A percentile compares a stretch with the other conserved stretches of the same genome.
Conservation (phyloP, 768 basidiomycete genomes). For the Mycena latifolia region DNA sequence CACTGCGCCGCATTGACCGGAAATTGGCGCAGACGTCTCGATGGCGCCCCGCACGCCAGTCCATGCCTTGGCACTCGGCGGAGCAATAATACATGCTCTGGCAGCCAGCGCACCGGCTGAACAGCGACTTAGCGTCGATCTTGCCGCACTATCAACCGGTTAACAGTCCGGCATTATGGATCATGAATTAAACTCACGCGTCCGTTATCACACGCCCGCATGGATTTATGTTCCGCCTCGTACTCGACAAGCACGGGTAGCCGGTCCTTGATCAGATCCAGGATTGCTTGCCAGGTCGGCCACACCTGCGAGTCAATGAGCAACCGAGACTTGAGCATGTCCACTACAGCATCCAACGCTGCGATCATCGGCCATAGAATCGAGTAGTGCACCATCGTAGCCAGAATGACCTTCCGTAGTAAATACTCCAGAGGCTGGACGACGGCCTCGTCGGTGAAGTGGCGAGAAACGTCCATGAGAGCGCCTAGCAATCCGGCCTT, state of each 20-base stretch:
- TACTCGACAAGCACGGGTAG: not conserved
- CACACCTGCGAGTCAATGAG: not conserved
- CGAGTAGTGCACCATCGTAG: not conserved
- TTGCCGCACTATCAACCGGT: not conserved
- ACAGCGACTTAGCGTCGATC: not conserved
- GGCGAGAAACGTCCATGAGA: no score
- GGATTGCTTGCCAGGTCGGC: not conserved
- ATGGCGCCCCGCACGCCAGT: not conserved
- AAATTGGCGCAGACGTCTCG: not conserved
- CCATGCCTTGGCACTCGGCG: not conserved
- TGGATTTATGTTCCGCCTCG: not conserved
- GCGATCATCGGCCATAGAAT: not conserved
- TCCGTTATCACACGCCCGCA: not conserved
- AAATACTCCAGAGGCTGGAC: not conserved
- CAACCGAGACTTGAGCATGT: not conserved
- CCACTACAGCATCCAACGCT: not conserved
- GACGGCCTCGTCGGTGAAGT: not conserved
- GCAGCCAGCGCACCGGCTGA: not conserved
- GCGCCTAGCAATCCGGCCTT: no score
- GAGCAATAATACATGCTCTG: not conserved
- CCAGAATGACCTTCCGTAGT: not conserved
- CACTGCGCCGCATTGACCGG: not conserved
- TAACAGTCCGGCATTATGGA: not conserved
- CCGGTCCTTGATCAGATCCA: not conserved
- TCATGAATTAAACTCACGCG: not conserved